phyloP scores from a whole-genome alignment of 2,329 filamentous ascomycete genomes.

The Alternaria infectoria region DNA sequence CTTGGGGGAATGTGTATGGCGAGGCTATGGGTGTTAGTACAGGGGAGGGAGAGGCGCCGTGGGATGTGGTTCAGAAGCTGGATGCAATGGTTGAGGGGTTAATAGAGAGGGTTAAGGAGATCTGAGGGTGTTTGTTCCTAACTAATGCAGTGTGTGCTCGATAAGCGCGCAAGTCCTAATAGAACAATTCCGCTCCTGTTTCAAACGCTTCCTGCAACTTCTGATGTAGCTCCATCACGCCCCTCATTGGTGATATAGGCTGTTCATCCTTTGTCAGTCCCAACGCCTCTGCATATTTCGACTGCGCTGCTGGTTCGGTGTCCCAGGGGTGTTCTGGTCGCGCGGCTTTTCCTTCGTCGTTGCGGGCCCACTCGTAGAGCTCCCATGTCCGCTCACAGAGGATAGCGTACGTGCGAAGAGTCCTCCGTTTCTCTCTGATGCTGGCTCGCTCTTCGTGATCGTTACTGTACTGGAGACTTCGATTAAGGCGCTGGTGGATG shows the following conservation, averaged over 20 bases:
- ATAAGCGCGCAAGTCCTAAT: not conserved
- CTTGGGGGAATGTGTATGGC: conserved; percentile 2
- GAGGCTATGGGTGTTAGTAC: not conserved
- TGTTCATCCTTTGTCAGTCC: not conserved
- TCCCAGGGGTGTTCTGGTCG: not conserved
- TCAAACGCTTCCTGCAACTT: not conserved
- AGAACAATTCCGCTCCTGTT: not conserved
- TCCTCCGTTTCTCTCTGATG: not conserved
- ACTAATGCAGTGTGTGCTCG: too few species aligned
- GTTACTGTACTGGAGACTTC: not conserved
- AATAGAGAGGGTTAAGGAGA: not conserved
- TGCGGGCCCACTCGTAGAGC: not conserved
- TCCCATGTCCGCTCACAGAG: not conserved
- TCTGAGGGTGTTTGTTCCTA: not conserved
- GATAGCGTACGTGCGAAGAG: not conserved
- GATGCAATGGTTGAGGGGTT: not conserved
- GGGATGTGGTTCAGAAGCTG: not conserved
- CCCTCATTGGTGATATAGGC: not conserved
- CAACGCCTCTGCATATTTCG: not conserved
- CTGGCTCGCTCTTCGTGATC: not conserved
- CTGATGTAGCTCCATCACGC: not conserved
- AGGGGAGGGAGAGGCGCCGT: not conserved
- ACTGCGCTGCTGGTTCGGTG: not conserved
- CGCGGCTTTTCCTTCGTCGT: not conserved
- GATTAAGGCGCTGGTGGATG: not conserved